Evolutionary conservation across 306 rosid genomes (phyloP).

Genomic region (Cicer pinnatifidum): DNA sequence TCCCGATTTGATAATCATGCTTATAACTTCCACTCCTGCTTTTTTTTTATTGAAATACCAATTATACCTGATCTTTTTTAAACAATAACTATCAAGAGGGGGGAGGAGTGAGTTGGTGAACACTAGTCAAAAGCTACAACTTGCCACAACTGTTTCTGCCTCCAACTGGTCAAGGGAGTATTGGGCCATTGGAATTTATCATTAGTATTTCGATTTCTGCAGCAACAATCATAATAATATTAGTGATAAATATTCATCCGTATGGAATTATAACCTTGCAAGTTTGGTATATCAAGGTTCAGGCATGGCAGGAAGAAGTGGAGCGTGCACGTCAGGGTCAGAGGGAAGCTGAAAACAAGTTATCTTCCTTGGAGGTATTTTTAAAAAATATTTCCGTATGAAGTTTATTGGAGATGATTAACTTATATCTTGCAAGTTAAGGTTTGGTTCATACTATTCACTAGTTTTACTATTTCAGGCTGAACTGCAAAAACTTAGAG

Average conservation of each 20-base stretch:
- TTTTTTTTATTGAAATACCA: not conserved
- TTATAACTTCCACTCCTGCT: not conserved
- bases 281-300: slow-evolving; percentile 57
- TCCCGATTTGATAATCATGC: too few relatives aligned
- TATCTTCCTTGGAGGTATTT: slow-evolving; percentile 78
- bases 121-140: slow-evolving; percentile 2
- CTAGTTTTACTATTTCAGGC: slow-evolving; percentile 65
- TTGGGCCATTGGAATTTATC: slow-evolving; percentile 8
- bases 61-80: not conserved
- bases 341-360: slow-evolving; percentile 95
- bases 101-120: not conserved
- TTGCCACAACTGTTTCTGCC: slow-evolving; percentile 20
- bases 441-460: slow-evolving; percentile 31
- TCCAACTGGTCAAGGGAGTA: not conserved
- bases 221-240: slow-evolving; percentile 6
- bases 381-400: not conserved
- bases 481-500: slow-evolving; percentile 89
- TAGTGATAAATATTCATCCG: slow-evolving; percentile 38
- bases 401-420: slow-evolving; percentile 39
- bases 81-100: not conserved
- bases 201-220: slow-evolving; percentile 3
- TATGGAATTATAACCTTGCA: slow-evolving; percentile 30
- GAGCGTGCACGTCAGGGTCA: slow-evolving; percentile 95
- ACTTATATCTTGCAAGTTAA: slow-evolving; percentile 29
- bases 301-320: slow-evolving; percentile 98